Evolutionary conservation across 2,329 filamentous ascomycete genomes (phyloP).

Genomic region (Botryotinia narcissicola): DNA sequence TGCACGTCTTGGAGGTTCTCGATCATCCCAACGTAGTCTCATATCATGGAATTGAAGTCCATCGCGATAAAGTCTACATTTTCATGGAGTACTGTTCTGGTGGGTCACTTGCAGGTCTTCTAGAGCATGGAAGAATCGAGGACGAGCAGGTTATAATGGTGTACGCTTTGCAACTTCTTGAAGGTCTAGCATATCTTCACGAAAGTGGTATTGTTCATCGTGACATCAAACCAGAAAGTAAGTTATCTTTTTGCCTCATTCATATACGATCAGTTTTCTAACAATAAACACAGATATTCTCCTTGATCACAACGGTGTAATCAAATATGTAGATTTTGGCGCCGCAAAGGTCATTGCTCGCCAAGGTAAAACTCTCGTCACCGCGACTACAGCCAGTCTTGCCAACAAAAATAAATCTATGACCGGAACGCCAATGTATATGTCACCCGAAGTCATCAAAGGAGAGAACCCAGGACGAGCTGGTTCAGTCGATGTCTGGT

Average conservation of each 20-base stretch:
- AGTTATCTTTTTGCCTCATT: slow-evolving; percentile 42
- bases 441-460: slow-evolving; percentile 98
- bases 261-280: not conserved
- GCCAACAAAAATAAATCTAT: slow-evolving; percentile 79
- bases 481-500: slow-evolving; percentile 93
- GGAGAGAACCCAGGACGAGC: slow-evolving; percentile 77
- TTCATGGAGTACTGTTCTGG: slow-evolving; percentile 99
- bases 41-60: slow-evolving; percentile 97
- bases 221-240: slow-evolving; percentile 96
- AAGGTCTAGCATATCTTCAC: slow-evolving; percentile 91
- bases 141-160: slow-evolving; percentile 98
- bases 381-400: slow-evolving; percentile 49
- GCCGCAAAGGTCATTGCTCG: slow-evolving; percentile 95
- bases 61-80: slow-evolving; percentile 98
- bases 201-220: slow-evolving; percentile 90
- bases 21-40: slow-evolving; percentile 98
- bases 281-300: slow-evolving; percentile 66
- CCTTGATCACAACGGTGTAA: slow-evolving; percentile 94
- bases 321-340: slow-evolving; percentile 99
- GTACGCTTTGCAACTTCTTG: slow-evolving; percentile 88
- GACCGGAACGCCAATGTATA: slow-evolving; percentile 99
- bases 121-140: slow-evolving; percentile 95
- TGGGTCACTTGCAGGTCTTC: slow-evolving; percentile 80
- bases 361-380: slow-evolving; percentile 81
- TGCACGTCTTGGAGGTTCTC: slow-evolving; percentile 91